Evolutionary conservation across 352 stramenopile species (phyloP), one percentile per base, ranked within the genome.

Genomic region (Globisporangium takayamanum): DNA sequence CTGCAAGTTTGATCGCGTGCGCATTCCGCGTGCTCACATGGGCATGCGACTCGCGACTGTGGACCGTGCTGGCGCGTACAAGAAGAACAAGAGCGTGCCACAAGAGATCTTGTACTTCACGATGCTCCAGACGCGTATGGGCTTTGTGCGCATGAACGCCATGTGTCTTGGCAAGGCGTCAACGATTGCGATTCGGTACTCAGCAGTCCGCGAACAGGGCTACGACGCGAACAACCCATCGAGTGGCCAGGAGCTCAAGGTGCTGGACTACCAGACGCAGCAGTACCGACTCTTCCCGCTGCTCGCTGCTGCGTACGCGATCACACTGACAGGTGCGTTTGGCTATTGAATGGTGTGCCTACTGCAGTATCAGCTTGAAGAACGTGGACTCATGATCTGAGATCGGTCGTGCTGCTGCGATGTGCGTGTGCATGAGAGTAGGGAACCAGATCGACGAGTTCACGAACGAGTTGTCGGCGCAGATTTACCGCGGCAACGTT

Each of bases 171-270:
- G 63, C 0, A 97, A 96, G 95, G 90, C 2, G 83, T 72, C n/a
- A 52, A 98, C 92, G 20, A 97, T 99, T 59, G 75, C 84, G 7
- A 92, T 97, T 42, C 90, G 95, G 18, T 98, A 98, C 75, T 98
- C 88, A 3, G 89, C 89, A n/a, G 77, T 98, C 30, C 87, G 96
- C 47, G 68, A 80, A 12, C 96, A 99, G 66, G 95, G 95, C 0
- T 82, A 80, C 47, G 68, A 88, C 50, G 74, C 69, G n/a, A 16
- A 86, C 76, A 46, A n/a, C n/a, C n/a, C n/a, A n/a, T n/a, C n/a
- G n/a, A n/a, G n/a, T n/a, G n/a, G n/a, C n/a, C n/a, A n/a, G n/a
- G 63, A 72, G 1, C 87, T 78, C 45, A 65, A 74, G 2, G 86
- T 99, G 60, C 70, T 10, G 4, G 33, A 39, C 33, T 39, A 39